A percentile compares a stretch with the other conserved stretches of the same genome.
phyloP scores from a whole-genome alignment of 371 early-diverging fungal genomes.

The Circinella minor region DNA sequence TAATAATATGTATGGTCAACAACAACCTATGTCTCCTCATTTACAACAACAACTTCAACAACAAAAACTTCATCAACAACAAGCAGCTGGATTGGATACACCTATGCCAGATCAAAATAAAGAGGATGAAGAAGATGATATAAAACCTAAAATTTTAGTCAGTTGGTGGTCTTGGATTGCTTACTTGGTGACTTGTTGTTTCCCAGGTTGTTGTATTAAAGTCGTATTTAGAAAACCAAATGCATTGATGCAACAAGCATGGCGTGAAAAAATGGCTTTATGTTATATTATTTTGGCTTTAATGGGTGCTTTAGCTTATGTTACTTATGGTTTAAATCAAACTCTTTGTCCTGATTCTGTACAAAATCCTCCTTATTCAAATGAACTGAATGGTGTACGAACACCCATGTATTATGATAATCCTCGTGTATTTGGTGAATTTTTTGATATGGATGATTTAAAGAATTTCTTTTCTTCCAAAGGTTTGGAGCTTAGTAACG shows the following conservation, averaged over 20 bases:
- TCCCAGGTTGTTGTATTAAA: slow-evolving; percentile 56
- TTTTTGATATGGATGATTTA: slow-evolving; percentile 46
- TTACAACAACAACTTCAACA: slow-evolving; percentile 53
- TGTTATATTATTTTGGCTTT: slow-evolving; percentile 69
- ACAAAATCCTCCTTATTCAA: slow-evolving; percentile 35
- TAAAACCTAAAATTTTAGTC: slow-evolving; percentile 53
- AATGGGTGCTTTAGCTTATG: slow-evolving; percentile 70
- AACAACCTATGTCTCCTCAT: slow-evolving; percentile 47
- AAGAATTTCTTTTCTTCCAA: slow-evolving; percentile 41
- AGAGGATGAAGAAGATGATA: slow-evolving; percentile 31
- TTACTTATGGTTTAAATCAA: slow-evolving; percentile 69
- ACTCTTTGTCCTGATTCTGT: slow-evolving; percentile 51
- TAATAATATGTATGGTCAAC: not conserved
- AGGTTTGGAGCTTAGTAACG: slow-evolving; percentile 47
- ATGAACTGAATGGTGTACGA: slow-evolving; percentile 26
- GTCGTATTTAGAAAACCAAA: slow-evolving; percentile 49
- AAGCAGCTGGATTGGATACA: slow-evolving; percentile 28
- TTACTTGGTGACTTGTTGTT: slow-evolving; percentile 58
- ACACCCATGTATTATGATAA: slow-evolving; percentile 41
- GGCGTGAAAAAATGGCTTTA: slow-evolving; percentile 75
- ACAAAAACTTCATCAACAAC: slow-evolving; percentile 44
- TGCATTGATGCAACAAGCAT: slow-evolving; percentile 63
- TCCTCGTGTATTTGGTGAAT: slow-evolving; percentile 54
- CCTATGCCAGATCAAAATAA: slow-evolving; percentile 14
- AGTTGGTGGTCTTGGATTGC: slow-evolving; percentile 61